A percentile compares a stretch with the other conserved stretches of the same genome.
These are phyloP conservation scores for Boletales sp. DNA, from an alignment of 768 basidiomycete genomes.

Conservation along the genomic window DNA sequence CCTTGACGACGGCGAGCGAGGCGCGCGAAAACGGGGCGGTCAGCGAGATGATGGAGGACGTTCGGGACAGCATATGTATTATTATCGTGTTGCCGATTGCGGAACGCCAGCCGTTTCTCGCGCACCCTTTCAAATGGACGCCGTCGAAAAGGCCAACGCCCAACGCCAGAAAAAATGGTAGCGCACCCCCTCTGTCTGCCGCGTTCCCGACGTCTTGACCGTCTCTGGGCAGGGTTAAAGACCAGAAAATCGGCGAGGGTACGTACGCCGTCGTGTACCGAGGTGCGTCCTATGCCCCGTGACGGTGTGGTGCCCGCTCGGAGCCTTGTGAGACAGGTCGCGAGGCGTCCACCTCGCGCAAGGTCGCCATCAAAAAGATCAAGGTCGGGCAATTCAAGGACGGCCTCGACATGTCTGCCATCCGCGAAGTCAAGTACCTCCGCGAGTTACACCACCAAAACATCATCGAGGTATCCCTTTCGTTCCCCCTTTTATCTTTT, in stretches of 20 bases:
- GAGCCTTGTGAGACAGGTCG: slow-evolving; percentile 32
- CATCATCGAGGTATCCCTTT: slow-evolving; percentile 74
- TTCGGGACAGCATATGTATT: slow-evolving; percentile 28
- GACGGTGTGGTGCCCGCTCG: too few species aligned
- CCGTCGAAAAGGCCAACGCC: slow-evolving; percentile 73
- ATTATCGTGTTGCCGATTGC: too few species aligned
- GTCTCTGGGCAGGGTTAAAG: slow-evolving; percentile 57
- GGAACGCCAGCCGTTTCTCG: too few species aligned
- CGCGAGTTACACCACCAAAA: slow-evolving; percentile 93
- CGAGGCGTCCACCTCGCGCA: slow-evolving; percentile 70
- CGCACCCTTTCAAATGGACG: slow-evolving; percentile 53
- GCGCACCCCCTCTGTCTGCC: slow-evolving; percentile 5
- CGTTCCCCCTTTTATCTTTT: not conserved
- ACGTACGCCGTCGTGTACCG: slow-evolving; percentile 95
- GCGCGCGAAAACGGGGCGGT: slow-evolving; percentile 35
- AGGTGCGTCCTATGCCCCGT: slow-evolving; percentile 44
- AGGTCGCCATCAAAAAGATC: slow-evolving; percentile 97
- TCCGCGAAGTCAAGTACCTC: slow-evolving; percentile 96
- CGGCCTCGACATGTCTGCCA: slow-evolving; percentile 97
- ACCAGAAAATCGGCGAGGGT: slow-evolving; percentile 84
- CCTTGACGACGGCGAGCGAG: slow-evolving; percentile 31
- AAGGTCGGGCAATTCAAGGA: slow-evolving; percentile 97
- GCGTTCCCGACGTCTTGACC: slow-evolving; percentile 3
- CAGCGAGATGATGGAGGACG: slow-evolving; percentile 29
- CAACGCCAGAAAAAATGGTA: slow-evolving; percentile 72